A percentile compares a stretch with the other conserved stretches of the same genome.
These are phyloP conservation scores for Candida maesae DNA, from an alignment of 805 yeast genomes.

Conservation along the genomic window DNA sequence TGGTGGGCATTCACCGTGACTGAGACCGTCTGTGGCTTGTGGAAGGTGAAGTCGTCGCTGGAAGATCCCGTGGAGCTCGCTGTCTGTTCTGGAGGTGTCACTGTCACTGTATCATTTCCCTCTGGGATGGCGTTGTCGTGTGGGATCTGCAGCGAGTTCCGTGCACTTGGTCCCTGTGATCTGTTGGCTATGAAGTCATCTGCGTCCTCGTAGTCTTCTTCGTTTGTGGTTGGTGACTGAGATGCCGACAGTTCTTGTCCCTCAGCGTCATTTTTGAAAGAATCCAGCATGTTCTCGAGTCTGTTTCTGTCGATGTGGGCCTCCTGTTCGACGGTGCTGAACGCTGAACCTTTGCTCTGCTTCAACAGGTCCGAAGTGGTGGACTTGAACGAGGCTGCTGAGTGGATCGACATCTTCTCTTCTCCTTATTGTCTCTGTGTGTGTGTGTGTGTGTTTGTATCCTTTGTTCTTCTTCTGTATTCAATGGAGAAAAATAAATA, in stretches of 20 bases:
- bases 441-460: background rate
- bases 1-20: background rate
- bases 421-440: background rate
- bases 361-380: constrained; percentile 14
- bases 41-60: constrained; percentile 5
- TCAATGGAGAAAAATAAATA: too few species aligned
- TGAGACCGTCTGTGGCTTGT: constrained; percentile 1
- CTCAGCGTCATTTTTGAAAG: constrained; percentile 3
- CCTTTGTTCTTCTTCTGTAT: background rate
- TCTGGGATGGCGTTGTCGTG: background rate
- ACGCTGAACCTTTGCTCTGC: constrained; percentile 3
- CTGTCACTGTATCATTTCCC: background rate
- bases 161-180: constrained; percentile 2
- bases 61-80: background rate
- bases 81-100: background rate
- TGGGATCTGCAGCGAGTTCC: background rate
- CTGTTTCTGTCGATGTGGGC: constrained; percentile 18
- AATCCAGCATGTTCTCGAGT: constrained; percentile 15
- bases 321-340: constrained; percentile 7
- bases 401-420: too few species aligned
- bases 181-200: constrained; percentile 21
- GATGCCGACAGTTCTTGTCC: constrained; percentile 1
- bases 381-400: too few species aligned
- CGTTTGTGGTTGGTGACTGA: constrained; percentile 5
- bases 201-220: constrained; percentile 19